A percentile compares a stretch with the other conserved stretches of the same genome.
Evolutionary conservation across 306 rosid genomes (phyloP).

Genomic region (Trifolium subterraneum): DNA sequence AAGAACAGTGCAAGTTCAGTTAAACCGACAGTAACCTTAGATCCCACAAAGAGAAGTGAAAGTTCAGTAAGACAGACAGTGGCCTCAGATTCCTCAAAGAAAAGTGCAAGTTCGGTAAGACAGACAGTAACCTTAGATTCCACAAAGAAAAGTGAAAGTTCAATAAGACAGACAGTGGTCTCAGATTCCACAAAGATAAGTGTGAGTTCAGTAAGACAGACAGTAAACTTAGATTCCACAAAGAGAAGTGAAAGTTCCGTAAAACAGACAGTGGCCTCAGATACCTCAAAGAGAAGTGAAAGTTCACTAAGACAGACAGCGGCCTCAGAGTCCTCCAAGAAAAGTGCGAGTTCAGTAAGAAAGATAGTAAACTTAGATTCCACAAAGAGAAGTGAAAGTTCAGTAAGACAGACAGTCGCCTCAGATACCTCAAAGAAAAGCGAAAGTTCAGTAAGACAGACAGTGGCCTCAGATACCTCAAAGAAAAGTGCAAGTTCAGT

Average conservation of each 20-base stretch:
- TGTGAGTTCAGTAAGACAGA: slow-evolving; percentile 44
- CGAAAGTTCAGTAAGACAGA: slow-evolving; percentile 44
- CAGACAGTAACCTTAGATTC: neutral
- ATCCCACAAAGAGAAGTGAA: slow-evolving; percentile 44
- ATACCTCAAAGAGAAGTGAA: neutral
- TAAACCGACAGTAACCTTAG: neutral
- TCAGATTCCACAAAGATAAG: slow-evolving; percentile 49
- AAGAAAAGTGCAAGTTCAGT: neutral
- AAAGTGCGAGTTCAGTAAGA: neutral
- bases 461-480: neutral
- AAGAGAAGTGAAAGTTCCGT: neutral
- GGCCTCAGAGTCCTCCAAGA: slow-evolving; percentile 2
- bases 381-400: slow-evolving; percentile 49
- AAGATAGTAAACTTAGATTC: slow-evolving; percentile 42
- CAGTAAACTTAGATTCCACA: neutral
- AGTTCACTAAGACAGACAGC: slow-evolving; percentile 34
- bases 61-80: slow-evolving; percentile 31
- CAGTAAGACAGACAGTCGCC: slow-evolving; percentile 1
- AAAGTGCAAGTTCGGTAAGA: slow-evolving; percentile 46
- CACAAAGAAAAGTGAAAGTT: slow-evolving; percentile 44
- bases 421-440: slow-evolving; percentile 49
- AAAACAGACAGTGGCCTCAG: neutral
- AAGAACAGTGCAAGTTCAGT: neutral
- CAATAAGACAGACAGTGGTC: slow-evolving; percentile 7
- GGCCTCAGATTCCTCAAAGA: slow-evolving; percentile 46